Conservation (phyloP, 257 asterid species). For the Mitragyna speciosa region DNA sequence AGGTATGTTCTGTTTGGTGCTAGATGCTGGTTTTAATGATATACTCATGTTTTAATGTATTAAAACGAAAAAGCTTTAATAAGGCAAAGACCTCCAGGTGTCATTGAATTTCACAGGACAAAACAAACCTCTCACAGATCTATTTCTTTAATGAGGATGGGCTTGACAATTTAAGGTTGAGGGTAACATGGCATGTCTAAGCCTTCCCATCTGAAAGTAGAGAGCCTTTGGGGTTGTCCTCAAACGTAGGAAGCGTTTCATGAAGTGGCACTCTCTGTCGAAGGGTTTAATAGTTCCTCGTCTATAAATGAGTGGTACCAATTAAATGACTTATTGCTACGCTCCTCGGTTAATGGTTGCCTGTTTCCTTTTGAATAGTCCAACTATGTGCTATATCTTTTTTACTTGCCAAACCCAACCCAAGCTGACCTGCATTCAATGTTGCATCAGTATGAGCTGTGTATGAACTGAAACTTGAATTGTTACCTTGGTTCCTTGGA, state of each 20-base stretch:
- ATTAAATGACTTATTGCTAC: not conserved
- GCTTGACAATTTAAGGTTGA: no score
- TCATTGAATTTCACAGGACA: not conserved
- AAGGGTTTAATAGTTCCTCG: not conserved
- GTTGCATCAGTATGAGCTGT: not conserved
- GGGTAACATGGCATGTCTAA: not conserved
- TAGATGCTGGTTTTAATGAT: not conserved
- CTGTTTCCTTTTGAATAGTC: not conserved
- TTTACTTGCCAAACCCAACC: not conserved
- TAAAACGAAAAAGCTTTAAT: not conserved
- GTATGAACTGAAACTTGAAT: not conserved
- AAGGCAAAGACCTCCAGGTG: not conserved
- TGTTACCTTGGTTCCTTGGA: not conserved
- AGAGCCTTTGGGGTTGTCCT: not conserved
- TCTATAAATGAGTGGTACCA: not conserved
- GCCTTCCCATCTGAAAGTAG: not conserved
- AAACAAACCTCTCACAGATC: not conserved
- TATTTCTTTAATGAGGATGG: no score
- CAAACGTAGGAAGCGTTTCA: not conserved
- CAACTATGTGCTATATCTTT: not conserved
- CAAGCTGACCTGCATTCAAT: not conserved
- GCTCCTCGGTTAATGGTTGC: not conserved
- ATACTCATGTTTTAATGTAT: not conserved
- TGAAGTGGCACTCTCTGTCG: not conserved
- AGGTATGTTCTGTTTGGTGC: not conserved